These are phyloP conservation scores for Diaporthe citri DNA, from an alignment of 2,329 filamentous ascomycete species.

Conservation along the genomic window DNA sequence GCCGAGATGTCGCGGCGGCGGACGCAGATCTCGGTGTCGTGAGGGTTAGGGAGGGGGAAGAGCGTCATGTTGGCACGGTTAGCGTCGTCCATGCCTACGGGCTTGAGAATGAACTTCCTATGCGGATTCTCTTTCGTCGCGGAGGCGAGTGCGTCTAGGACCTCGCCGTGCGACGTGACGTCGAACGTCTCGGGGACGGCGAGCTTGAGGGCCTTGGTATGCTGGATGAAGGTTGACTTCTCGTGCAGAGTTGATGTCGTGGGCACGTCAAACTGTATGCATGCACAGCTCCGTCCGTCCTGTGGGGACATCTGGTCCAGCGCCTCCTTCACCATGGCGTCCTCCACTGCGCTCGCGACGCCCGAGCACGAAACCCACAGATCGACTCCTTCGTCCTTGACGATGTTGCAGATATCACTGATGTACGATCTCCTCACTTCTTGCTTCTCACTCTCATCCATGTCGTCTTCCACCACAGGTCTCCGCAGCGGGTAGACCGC, in stretches of 20 bases:
- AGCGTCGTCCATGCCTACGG: constrained; percentile 71
- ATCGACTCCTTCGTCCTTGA: constrained; percentile 71
- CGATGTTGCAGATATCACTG: constrained; percentile 51
- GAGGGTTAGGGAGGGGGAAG: constrained; percentile 66
- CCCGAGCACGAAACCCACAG: constrained; percentile 82
- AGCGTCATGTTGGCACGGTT: constrained; percentile 73
- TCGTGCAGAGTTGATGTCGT: constrained; percentile 71
- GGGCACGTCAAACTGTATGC: constrained; percentile 71
- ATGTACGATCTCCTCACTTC: constrained; percentile 61
- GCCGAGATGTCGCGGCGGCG: constrained; percentile 66
- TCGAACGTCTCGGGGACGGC: constrained; percentile 64
- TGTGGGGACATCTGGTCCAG: constrained; percentile 65
- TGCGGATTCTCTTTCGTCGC: constrained; percentile 43
- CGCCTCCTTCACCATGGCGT: constrained; percentile 73
- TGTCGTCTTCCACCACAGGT: constrained; percentile 40
- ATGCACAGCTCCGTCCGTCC: constrained; percentile 59
- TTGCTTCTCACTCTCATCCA: constrained; percentile 63
- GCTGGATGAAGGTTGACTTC: constrained; percentile 74
- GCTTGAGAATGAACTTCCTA: constrained; percentile 74
- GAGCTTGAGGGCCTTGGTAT: constrained; percentile 66
- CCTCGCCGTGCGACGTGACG: constrained; percentile 65
- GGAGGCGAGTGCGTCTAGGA: constrained; percentile 63
- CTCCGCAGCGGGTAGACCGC: constrained; percentile 61
- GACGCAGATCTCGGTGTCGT: constrained; percentile 68
- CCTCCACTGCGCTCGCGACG: constrained; percentile 74